Evolutionary conservation across 208 protist species (phyloP), one percentile per base, ranked within the genome.

Genomic region (Trypanosoma theileri): DNA sequence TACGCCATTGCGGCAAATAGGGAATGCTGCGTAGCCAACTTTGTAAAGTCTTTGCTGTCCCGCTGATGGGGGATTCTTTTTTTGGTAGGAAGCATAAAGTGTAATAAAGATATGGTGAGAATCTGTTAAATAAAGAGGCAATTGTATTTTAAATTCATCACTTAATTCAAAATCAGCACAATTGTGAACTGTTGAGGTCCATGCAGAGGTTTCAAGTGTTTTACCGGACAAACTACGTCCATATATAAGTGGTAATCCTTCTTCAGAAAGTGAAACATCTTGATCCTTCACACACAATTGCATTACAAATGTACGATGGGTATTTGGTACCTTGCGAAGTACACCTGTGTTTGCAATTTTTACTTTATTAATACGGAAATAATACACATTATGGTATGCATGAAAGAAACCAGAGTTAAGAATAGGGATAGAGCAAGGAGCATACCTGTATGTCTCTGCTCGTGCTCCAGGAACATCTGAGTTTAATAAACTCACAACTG

Each of bases 121-220:
- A 53, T 94, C 77, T 2, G 81, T 88, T 26, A 94, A 77, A 65
- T 92, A 88, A 16, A 93, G 78, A 12, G 91, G 91, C 13, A 96
- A 79, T 71, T 94, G 88, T 44, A 96, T 68, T 79, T 96, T 96
- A 77, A 94, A 86, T 68, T 96, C 91, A 59, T 96, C 88, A 69
- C 61, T 93, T 14, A 96, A 69, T 13, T 60, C 31, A 24, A 85
- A 82, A 31, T 93, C 82, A 54, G 53, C 67, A 51, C 64, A 79
- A 48, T 57, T 81, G 64, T 90, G 84, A 44, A 91, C 78, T 28
- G 86, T 79, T 46, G 86, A 84, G 24, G 79, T 83, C 84, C 82
- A 94, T 21, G 81, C 66, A 21, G 61, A 71, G 1, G 88, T 88
- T 50, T 91, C 84, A 63, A 96, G 75, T n/a, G 79, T 79, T 42